These are phyloP conservation scores for Metschnikowia santaceciliae DNA, from an alignment of 805 yeast genomes.

Conservation along the genomic window DNA sequence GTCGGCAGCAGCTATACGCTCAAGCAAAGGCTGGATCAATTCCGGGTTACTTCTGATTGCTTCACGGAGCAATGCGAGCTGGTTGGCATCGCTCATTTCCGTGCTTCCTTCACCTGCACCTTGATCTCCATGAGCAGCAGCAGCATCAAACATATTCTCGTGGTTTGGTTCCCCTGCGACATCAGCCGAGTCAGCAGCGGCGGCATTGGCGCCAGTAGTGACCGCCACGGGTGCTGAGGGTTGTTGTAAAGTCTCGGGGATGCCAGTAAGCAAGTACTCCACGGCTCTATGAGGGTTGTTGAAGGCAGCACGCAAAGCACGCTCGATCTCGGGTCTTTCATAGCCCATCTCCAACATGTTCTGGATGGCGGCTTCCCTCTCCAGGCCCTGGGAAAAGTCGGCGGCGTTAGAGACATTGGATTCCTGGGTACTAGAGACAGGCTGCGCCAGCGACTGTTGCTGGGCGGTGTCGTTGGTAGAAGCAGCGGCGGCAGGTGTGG, in stretches of 20 bases:
- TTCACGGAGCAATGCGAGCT: constrained; percentile 59
- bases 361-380: constrained; percentile 71
- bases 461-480: neutral
- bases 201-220: constrained; percentile 18
- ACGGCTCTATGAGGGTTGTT: constrained; percentile 98
- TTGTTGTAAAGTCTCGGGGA: constrained; percentile 61
- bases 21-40: constrained; percentile 76
- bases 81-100: constrained; percentile 40
- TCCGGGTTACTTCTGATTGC: constrained; percentile 84
- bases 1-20: constrained; percentile 72
- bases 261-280: constrained; percentile 86
- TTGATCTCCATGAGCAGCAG: constrained; percentile 33
- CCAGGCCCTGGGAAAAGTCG: constrained; percentile 71
- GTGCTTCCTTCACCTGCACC: constrained; percentile 22
- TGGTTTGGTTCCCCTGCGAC: constrained; percentile 14
- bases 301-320: constrained; percentile 90
- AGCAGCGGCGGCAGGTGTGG: constrained; percentile 21
- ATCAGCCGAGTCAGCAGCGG: constrained; percentile 8
- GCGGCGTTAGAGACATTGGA: constrained; percentile 30
- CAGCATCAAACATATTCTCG: constrained; percentile 54
- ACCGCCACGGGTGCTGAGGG: constrained; percentile 22
- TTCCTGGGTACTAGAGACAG: neutral
- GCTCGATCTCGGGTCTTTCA: constrained; percentile 79
- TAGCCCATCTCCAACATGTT: constrained; percentile 97
- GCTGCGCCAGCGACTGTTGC: neutral